A percentile compares a stretch with the other conserved stretches of the same genome.
Evolutionary conservation across 164 flowering plant species (phyloP).

Genomic region (Akebia trifoliata): DNA sequence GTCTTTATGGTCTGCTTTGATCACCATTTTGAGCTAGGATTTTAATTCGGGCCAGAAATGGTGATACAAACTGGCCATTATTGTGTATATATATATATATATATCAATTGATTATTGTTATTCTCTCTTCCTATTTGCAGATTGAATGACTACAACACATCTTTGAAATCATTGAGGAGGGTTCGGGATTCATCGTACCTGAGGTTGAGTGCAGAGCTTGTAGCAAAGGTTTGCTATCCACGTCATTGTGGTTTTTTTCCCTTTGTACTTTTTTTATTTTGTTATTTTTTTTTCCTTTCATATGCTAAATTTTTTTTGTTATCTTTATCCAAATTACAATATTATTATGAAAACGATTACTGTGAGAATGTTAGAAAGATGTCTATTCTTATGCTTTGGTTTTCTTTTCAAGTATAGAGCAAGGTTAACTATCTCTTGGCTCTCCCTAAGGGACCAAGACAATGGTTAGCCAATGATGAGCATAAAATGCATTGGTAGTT

Average conservation of each 20-base stretch:
- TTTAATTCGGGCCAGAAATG: too few relatives aligned
- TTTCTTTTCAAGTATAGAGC: not conserved
- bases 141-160: constrained; percentile 52
- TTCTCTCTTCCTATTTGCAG: constrained; percentile 30
- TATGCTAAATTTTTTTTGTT: not conserved
- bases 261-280: constrained; percentile 1
- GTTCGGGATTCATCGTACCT: constrained; percentile 54
- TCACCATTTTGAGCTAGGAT: too few relatives aligned
- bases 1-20: too few relatives aligned
- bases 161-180: constrained; percentile 52
- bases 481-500: too few relatives aligned
- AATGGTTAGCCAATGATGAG: not conserved
- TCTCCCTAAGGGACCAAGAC: not conserved
- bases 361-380: not conserved
- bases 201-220: constrained; percentile 58
- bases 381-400: not conserved
- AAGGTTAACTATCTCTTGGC: not conserved
- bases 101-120: not conserved
- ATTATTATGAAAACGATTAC: not conserved
- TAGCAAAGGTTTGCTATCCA: constrained; percentile 57
- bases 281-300: not conserved
- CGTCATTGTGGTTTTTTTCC: not conserved
- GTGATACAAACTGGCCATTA: too few relatives aligned
- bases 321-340: not conserved
- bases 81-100: too few relatives aligned